phyloP scores from a whole-genome alignment of 1,284 basidiomycete species.

The Cutaneotrichosporon sp. region DNA sequence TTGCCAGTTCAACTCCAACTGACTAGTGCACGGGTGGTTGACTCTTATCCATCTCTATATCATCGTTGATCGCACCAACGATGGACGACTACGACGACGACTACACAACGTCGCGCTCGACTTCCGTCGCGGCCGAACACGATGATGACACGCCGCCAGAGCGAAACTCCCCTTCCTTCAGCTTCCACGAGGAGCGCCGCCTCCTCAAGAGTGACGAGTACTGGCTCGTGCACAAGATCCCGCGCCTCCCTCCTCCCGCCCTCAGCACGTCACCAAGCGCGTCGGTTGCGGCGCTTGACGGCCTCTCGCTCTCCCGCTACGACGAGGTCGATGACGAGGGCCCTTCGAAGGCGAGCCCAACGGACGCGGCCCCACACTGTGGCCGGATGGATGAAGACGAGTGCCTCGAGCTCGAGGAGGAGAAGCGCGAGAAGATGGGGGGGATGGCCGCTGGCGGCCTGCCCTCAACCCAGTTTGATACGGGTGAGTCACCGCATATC shows the following conservation, averaged over 20 bases:
- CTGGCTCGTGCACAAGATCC: conserved; percentile 49
- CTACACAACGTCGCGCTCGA: not conserved
- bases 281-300: not conserved
- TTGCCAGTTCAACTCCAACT: not conserved
- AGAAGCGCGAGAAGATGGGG: conserved; percentile 33
- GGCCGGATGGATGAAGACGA: conserved; percentile 42
- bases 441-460: not conserved
- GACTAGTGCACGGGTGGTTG: not conserved
- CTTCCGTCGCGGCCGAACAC: not conserved
- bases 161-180: conserved; percentile 49
- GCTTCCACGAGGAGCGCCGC: conserved; percentile 51
- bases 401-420: conserved; percentile 45
- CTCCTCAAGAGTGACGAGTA: conserved; percentile 51
- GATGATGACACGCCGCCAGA: conserved; percentile 20
- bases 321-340: conserved; percentile 8
- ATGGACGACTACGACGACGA: conserved; percentile 8
- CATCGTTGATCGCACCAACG: not conserved
- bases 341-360: conserved; percentile 29
- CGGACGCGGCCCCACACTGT: conserved; percentile 27
- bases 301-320: not conserved
- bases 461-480: conserved; percentile 18
- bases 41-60: not conserved
- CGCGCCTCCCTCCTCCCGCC: conserved; percentile 42
- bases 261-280: conserved; percentile 22
- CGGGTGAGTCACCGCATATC: conserved; percentile 25